Conservation (phyloP, 441 rosid species). For the Viola pubescens region DNA sequence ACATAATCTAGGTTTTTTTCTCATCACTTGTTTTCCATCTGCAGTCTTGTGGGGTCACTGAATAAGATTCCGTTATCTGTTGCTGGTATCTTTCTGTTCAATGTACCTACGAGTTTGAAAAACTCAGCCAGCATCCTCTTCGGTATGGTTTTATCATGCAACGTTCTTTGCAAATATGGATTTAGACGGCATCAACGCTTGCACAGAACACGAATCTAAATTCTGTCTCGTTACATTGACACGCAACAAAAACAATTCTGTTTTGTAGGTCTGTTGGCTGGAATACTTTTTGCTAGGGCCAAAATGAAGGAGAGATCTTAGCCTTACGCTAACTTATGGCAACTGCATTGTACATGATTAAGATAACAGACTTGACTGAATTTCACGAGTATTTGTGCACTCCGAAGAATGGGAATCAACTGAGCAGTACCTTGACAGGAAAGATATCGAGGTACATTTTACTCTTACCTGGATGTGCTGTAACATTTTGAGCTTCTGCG, state of each 20-base stretch:
- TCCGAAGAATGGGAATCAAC: neutral
- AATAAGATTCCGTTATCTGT: conserved; percentile 90
- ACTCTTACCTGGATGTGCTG: too few relatives aligned
- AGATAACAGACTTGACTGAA: neutral
- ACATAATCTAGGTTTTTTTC: conserved; percentile 4
- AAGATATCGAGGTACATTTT: too few relatives aligned
- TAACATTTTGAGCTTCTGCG: too few relatives aligned
- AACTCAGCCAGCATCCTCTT: conserved; percentile 89
- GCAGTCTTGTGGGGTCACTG: conserved; percentile 91
- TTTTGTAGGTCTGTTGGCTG: conserved; percentile 73
- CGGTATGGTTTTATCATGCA: conserved; percentile 38
- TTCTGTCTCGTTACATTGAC: neutral
- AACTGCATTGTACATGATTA: neutral
- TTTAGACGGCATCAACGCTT: neutral
- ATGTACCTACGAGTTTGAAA: conserved; percentile 88
- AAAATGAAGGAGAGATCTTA: conserved; percentile 69
- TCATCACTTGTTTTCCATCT: conserved; percentile 21
- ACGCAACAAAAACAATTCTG: conserved; percentile 6
- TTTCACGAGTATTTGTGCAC: neutral
- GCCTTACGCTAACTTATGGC: neutral
- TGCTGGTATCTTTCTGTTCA: conserved; percentile 76
- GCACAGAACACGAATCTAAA: neutral
- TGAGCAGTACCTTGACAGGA: neutral
- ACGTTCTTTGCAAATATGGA: neutral
- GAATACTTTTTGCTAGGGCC: conserved; percentile 86